phyloP scores from a whole-genome alignment of 192 early-diverging fungal genomes.

The Linnemannia elongata region DNA sequence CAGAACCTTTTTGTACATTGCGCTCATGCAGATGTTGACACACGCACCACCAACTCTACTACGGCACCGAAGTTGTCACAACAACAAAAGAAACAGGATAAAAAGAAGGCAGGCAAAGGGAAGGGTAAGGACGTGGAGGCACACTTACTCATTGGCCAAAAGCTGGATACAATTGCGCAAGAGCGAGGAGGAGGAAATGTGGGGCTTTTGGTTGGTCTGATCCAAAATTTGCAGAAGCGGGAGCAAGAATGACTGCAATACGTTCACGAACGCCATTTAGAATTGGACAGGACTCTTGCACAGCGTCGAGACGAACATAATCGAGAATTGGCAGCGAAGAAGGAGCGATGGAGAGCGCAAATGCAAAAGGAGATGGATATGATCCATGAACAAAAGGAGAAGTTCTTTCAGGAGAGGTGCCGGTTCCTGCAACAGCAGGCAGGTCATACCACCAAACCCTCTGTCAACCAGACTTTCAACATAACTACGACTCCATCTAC shows the following conservation, averaged over 20 bases:
- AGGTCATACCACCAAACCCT: neutral
- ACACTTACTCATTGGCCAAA: neutral
- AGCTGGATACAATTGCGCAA: neutral
- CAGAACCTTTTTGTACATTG: neutral
- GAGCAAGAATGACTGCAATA: neutral
- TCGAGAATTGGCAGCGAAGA: neutral
- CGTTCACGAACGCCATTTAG: neutral
- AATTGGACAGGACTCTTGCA: neutral
- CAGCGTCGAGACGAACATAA: neutral
- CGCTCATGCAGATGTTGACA: neutral
- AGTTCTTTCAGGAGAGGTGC: neutral
- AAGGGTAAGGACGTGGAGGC: neutral
- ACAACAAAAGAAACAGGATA: neutral
- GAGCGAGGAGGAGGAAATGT: neutral
- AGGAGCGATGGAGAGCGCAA: neutral
- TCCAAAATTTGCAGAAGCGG: neutral
- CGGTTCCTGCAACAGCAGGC: constrained; percentile 2
- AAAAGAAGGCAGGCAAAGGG: neutral
- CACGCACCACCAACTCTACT: constrained; percentile 1
- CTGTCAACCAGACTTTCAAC: neutral
- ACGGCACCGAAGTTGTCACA: neutral
- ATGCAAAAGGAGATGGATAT: constrained; percentile 4
- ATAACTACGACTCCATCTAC: neutral
- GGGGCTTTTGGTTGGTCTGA: neutral
- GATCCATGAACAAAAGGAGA: neutral